phyloP scores from a whole-genome alignment of 1,284 basidiomycete genomes.

The Coniferiporia sulphurascens region DNA sequence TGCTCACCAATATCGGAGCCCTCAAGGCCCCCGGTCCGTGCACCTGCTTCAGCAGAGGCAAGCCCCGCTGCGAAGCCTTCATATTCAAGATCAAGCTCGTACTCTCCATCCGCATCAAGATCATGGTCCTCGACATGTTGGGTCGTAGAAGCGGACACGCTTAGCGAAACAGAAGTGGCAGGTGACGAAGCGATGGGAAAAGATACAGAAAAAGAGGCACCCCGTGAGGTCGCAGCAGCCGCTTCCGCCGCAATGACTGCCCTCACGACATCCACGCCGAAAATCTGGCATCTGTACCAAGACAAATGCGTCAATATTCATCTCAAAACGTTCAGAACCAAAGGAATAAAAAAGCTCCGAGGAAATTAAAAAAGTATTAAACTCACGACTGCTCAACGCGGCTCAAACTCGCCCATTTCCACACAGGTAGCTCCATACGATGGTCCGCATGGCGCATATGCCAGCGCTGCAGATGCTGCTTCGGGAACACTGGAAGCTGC shows the following conservation, averaged over 20 bases:
- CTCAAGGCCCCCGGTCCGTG: background rate
- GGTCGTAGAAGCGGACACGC: background rate
- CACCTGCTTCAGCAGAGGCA: background rate
- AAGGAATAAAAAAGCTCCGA: background rate
- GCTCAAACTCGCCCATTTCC: constrained; percentile 10
- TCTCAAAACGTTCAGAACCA: background rate
- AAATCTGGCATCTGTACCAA: constrained; percentile 3
- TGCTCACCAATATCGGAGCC: constrained; percentile 1
- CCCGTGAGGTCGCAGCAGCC: background rate
- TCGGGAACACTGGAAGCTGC: constrained; percentile 3
- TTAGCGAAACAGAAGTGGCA: background rate
- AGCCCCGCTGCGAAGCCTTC: background rate
- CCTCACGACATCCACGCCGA: constrained; percentile 4
- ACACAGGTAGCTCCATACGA: constrained; percentile 8
- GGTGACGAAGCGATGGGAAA: background rate
- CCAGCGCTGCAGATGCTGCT: constrained; percentile 6
- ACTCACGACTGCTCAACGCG: constrained; percentile 11
- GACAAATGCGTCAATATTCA: background rate
- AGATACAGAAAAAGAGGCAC: background rate
- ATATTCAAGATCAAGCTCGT: constrained; percentile 1
- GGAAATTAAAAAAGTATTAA: background rate
- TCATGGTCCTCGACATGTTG: background rate
- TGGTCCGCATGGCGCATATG: constrained; percentile 4
- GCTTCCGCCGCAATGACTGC: constrained; percentile 2
- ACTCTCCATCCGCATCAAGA: constrained; percentile 8